These are phyloP conservation scores for Neoboletus magnificus DNA, from an alignment of 768 basidiomycete species.

Conservation along the genomic window DNA sequence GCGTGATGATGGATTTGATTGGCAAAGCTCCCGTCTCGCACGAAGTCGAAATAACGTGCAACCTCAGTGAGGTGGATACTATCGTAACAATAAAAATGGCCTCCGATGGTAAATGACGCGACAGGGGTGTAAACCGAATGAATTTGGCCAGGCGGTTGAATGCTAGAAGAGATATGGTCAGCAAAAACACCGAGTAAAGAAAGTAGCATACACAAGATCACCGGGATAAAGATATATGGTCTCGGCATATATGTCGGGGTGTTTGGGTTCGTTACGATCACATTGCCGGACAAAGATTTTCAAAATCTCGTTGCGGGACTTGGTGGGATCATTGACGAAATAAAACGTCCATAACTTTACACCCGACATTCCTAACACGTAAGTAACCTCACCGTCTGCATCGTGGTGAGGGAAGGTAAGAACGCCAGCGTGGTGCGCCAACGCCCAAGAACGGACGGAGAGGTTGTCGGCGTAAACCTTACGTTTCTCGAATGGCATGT, in stretches of 20 bases:
- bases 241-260: background rate
- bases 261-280: background rate
- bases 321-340: background rate
- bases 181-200: background rate
- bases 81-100: background rate
- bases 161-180: background rate
- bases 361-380: background rate
- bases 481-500: background rate
- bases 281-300: background rate
- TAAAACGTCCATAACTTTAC: constrained; percentile 9
- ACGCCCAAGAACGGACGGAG: background rate
- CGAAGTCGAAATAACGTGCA: background rate
- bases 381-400: background rate
- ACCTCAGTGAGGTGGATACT: background rate
- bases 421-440: background rate
- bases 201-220: background rate
- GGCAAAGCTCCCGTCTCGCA: background rate
- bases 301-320: background rate
- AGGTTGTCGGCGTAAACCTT: background rate
- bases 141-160: background rate
- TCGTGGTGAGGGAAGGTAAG: constrained; percentile 5
- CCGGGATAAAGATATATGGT: background rate
- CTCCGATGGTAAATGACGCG: background rate
- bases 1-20: background rate
- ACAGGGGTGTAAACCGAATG: background rate